Percentiles rank a stretch among this genome's conserved stretches.
phyloP scores from a whole-genome alignment of 192 early-diverging fungal species.

The Pilobolus umbonatus region DNA sequence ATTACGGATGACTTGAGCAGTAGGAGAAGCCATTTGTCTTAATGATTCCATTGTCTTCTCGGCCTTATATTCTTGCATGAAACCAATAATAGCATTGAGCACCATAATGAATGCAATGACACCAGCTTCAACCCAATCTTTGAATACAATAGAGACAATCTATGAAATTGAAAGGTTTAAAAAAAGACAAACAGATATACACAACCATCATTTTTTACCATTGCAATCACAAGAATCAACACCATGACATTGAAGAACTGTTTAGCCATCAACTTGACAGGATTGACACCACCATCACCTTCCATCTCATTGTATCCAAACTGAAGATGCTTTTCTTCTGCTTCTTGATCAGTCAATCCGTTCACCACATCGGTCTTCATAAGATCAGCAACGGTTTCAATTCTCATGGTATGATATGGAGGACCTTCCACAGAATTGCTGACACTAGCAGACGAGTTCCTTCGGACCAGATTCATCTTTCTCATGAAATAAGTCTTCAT shows the following conservation, averaged over 20 bases:
- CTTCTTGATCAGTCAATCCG: slow-evolving; percentile 47
- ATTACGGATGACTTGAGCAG: slow-evolving; percentile 83
- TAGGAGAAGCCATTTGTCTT: slow-evolving; percentile 81
- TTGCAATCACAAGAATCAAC: slow-evolving; percentile 58
- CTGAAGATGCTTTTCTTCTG: slow-evolving; percentile 31
- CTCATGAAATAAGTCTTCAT: too few species aligned
- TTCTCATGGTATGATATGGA: slow-evolving; percentile 32
- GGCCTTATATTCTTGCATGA: slow-evolving; percentile 94
- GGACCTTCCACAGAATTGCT: slow-evolving; percentile 29
- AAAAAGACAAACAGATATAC: background rate
- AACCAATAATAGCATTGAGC: slow-evolving; percentile 92
- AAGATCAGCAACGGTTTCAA: slow-evolving; percentile 23
- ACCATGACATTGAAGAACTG: slow-evolving; percentile 66
- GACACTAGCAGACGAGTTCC: too few species aligned
- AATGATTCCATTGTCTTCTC: slow-evolving; percentile 93
- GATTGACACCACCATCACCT: slow-evolving; percentile 62
- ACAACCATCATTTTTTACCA: slow-evolving; percentile 18
- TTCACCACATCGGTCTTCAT: slow-evolving; percentile 26
- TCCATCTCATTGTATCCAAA: slow-evolving; percentile 64
- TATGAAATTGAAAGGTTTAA: slow-evolving; percentile 5
- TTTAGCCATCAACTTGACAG: slow-evolving; percentile 56
- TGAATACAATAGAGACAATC: slow-evolving; percentile 58
- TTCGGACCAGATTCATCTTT: too few species aligned
- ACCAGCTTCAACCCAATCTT: slow-evolving; percentile 66
- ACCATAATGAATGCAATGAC: slow-evolving; percentile 79